Percentiles rank a stretch among this genome's conserved stretches.
phyloP scores from a whole-genome alignment of 345 rosid genomes.

The Syzygium aromaticum region DNA sequence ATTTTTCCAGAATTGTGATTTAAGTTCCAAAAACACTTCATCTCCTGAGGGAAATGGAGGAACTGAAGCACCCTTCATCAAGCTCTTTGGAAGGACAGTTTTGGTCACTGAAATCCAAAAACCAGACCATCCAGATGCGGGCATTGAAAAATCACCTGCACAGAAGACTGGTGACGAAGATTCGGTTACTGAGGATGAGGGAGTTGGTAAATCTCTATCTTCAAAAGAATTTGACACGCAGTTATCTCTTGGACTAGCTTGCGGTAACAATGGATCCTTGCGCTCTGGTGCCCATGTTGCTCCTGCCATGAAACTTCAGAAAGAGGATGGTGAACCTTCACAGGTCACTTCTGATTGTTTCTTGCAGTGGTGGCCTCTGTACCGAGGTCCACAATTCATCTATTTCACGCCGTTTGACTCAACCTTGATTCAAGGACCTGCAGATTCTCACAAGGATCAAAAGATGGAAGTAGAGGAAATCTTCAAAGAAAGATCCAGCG shows the following conservation, averaged over 20 bases:
- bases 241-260: slow-evolving; percentile 28
- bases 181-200: neutral
- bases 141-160: neutral
- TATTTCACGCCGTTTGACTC: slow-evolving; percentile 6
- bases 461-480: slow-evolving; percentile 17
- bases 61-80: slow-evolving; percentile 19
- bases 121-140: slow-evolving; percentile 6
- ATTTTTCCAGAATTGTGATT: slow-evolving; percentile 18
- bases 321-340: slow-evolving; percentile 1
- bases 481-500: slow-evolving; percentile 30
- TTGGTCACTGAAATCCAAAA: slow-evolving; percentile 22
- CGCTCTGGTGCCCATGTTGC: neutral
- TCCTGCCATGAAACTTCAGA: slow-evolving; percentile 1
- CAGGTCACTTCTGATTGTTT: slow-evolving; percentile 4
- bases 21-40: slow-evolving; percentile 5
- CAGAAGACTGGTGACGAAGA: neutral
- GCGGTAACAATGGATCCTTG: neutral
- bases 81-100: slow-evolving; percentile 62
- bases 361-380: slow-evolving; percentile 5
- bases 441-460: neutral
- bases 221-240: slow-evolving; percentile 16
- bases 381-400: slow-evolving; percentile 11
- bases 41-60: slow-evolving; percentile 5
- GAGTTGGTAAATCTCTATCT: neutral
- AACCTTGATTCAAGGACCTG: neutral